phyloP scores from a whole-genome alignment of 257 asterid genomes.

The Solanum infundibuliforme region DNA sequence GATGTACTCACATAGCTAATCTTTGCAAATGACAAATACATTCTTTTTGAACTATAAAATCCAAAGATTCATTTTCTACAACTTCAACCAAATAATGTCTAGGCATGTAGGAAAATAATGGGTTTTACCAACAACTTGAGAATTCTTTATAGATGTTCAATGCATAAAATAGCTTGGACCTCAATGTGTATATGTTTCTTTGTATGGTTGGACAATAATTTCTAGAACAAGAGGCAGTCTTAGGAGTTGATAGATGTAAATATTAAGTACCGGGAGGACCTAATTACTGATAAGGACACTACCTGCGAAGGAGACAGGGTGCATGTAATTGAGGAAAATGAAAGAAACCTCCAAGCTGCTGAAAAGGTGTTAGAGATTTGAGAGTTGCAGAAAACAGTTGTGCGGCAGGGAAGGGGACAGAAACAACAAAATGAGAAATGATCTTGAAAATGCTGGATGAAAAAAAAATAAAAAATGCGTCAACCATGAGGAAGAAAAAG shows the following conservation, averaged over 20 bases:
- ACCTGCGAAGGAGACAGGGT: constrained; percentile 26
- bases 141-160: neutral
- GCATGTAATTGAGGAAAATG: constrained; percentile 35
- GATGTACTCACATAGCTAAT: neutral
- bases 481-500: constrained; percentile 45
- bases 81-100: neutral
- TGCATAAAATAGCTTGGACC: neutral
- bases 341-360: constrained; percentile 35
- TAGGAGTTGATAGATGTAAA: constrained; percentile 85
- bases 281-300: constrained; percentile 38
- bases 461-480: constrained; percentile 32
- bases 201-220: neutral
- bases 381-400: constrained; percentile 27
- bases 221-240: constrained; percentile 49
- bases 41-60: neutral
- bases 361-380: constrained; percentile 25
- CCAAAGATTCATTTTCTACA: neutral
- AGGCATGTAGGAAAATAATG: neutral
- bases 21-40: neutral
- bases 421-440: constrained; percentile 33
- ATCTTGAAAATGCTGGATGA: constrained; percentile 46
- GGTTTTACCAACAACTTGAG: neutral
- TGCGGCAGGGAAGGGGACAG: constrained; percentile 45
- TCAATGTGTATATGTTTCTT: neutral
- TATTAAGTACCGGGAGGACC: constrained; percentile 61